Base-by-base conservation (phyloP, 768 basidiomycete species). In the Galerina marginata region DNA sequence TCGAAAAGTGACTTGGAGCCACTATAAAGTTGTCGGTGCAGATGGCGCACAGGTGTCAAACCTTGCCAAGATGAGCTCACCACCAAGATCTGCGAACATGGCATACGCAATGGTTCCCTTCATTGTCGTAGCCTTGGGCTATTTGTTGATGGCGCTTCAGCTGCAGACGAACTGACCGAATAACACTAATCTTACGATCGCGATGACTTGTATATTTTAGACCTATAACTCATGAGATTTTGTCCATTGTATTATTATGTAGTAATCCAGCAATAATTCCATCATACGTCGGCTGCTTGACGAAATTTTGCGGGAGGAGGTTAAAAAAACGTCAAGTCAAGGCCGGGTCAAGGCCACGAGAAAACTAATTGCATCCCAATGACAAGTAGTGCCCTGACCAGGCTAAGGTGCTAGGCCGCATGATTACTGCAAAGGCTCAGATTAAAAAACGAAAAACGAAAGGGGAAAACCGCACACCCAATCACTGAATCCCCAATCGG, bases 401-500 rank as follows among this genome's bases (percentile, higher is more conserved):
- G n/a, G 65, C 23, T 68, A 78, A 80, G 3, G 67, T 67, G 25
- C 72, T 65, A 1, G 78, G 78, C 16, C 69, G 78, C 78, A 80
- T 33, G 78, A 78, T 60, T 77, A 78, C 77, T 74, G 29, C 5
- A 48, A 3, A 45, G 12, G 20, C 5, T 33, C 44, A n/a, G 15
- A 14, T 23, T 43, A 2, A 6, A 44, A 36, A 52, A 26, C 26
- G 14, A 43, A 20, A 20, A 20, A 12, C 14, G 29, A 33, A 33
- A 33, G 29, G 29, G 15, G 33, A 42, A 14, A 5, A 25, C 40
- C 15, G 16, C 58, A 9, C 10, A 69, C 70, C 69, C 79, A 78
- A 53, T 82, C 80, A 39, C 78, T 79, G 60, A 72, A 77, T 56
- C 79, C 81, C 81, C 81, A 83, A 43, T 79, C 69, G 1, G 79